These are phyloP conservation scores for Talaromyces sp. DNA, from an alignment of 2,329 filamentous ascomycete species.

Conservation along the genomic window DNA sequence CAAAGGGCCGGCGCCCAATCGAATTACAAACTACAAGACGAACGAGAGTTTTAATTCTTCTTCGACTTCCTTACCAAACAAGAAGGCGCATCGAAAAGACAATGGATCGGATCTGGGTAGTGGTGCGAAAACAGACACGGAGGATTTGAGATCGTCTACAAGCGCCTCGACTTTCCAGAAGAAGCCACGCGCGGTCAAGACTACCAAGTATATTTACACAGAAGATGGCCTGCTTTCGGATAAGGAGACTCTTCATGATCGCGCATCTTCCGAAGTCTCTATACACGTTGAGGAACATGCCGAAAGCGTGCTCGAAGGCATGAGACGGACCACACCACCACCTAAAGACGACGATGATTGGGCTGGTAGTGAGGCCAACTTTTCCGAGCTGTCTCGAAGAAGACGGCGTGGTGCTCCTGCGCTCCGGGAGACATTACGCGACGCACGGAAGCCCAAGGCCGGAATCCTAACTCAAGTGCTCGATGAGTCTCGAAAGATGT, in stretches of 20 bases:
- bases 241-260: constrained; percentile 20
- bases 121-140: constrained; percentile 24
- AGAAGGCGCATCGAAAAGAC: constrained; percentile 27
- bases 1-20: constrained; percentile 42
- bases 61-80: constrained; percentile 28
- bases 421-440: constrained; percentile 20
- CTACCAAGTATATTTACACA: constrained; percentile 22
- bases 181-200: constrained; percentile 26
- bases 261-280: constrained; percentile 19
- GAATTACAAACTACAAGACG: constrained; percentile 40
- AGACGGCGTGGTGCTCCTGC: constrained; percentile 27
- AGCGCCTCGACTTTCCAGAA: constrained; percentile 23
- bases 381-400: constrained; percentile 38
- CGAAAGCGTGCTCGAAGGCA: constrained; percentile 25
- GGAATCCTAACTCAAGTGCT: constrained; percentile 45
- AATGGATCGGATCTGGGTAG: constrained; percentile 23
- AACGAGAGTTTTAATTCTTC: constrained; percentile 30
- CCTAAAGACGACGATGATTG: constrained; percentile 33
- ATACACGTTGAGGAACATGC: constrained; percentile 24
- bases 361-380: constrained; percentile 39
- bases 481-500: constrained; percentile 45
- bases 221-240: constrained; percentile 21
- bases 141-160: constrained; percentile 29
- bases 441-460: constrained; percentile 34
- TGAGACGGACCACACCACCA: constrained; percentile 27